Evolutionary conservation across 331 rosid genomes (phyloP).

Genomic region (Prunus yedoensis): DNA sequence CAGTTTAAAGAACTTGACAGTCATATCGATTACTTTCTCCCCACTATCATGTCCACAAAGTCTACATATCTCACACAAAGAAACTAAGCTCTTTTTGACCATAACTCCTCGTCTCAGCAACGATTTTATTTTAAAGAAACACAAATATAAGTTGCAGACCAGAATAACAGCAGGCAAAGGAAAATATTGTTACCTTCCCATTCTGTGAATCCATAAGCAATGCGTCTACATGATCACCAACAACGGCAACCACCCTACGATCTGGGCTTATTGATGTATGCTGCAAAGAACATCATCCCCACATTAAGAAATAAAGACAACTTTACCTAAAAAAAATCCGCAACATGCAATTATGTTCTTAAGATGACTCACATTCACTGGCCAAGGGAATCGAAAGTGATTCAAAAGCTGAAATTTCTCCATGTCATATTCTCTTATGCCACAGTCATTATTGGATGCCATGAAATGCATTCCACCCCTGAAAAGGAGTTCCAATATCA

Average conservation of each 20-base stretch:
- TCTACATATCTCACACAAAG: not conserved
- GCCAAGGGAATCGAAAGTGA: slow-evolving; percentile 89
- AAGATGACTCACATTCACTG: slow-evolving; percentile 74
- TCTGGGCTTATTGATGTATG: slow-evolving; percentile 93
- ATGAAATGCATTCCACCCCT: slow-evolving; percentile 84
- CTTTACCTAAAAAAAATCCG: not conserved
- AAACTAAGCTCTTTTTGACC: not conserved
- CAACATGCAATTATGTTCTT: slow-evolving; percentile 11
- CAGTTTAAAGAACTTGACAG: not conserved
- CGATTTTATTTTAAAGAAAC: not conserved
- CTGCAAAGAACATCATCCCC: slow-evolving; percentile 46
- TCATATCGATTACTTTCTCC: not conserved
- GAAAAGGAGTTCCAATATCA: slow-evolving; percentile 38
- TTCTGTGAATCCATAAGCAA: slow-evolving; percentile 81
- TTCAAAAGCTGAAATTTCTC: slow-evolving; percentile 86
- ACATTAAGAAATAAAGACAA: slow-evolving; percentile 6
- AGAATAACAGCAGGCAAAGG: not conserved
- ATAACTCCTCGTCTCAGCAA: not conserved
- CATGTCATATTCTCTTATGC: slow-evolving; percentile 80
- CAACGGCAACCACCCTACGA: slow-evolving; percentile 68
- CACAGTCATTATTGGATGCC: slow-evolving; percentile 87
- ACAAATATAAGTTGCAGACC: not conserved
- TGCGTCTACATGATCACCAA: slow-evolving; percentile 83
- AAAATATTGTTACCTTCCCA: slow-evolving; percentile 62
- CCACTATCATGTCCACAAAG: not conserved